A percentile compares a stretch with the other conserved stretches of the same genome.
These are phyloP conservation scores for Mortierella sp. DNA, from an alignment of 371 early-diverging fungal genomes.

Conservation along the genomic window DNA sequence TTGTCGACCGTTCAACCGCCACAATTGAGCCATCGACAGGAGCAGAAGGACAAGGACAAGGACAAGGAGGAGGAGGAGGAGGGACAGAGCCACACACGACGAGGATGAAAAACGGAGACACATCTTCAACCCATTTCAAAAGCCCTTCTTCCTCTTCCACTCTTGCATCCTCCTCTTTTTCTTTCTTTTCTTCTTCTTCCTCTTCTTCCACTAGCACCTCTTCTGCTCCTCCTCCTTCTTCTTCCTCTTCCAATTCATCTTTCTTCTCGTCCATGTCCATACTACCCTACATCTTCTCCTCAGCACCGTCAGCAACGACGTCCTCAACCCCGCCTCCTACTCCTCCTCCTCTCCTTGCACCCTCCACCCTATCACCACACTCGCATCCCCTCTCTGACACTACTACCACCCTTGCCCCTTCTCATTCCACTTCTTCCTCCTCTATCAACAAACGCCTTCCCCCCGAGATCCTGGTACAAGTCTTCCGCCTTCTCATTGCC, in stretches of 20 bases:
- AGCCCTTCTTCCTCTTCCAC: background rate
- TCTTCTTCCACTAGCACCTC: background rate
- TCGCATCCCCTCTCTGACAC: background rate
- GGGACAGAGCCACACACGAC: background rate
- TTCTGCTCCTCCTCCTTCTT: background rate
- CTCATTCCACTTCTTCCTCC: background rate
- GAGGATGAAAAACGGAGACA: background rate
- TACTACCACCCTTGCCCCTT: background rate
- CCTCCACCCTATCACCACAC: background rate
- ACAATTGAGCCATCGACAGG: background rate
- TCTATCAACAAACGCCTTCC: slow-evolving; percentile 41
- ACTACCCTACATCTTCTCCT: background rate
- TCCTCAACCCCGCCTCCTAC: background rate
- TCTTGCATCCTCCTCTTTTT: background rate
- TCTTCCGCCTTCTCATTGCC: slow-evolving; percentile 26
- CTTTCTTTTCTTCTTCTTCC: background rate
- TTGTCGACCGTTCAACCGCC: background rate
- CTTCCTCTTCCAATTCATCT: background rate
- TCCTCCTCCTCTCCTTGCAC: background rate
- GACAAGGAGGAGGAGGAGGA: background rate
- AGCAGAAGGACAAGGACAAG: background rate
- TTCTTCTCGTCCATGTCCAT: background rate
- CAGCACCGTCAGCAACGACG: background rate
- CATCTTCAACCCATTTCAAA: background rate
- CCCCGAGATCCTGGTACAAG: slow-evolving; percentile 35